Evolutionary conservation across 2,329 filamentous ascomycete species (phyloP).

Genomic region (Fusarium beomiforme): DNA sequence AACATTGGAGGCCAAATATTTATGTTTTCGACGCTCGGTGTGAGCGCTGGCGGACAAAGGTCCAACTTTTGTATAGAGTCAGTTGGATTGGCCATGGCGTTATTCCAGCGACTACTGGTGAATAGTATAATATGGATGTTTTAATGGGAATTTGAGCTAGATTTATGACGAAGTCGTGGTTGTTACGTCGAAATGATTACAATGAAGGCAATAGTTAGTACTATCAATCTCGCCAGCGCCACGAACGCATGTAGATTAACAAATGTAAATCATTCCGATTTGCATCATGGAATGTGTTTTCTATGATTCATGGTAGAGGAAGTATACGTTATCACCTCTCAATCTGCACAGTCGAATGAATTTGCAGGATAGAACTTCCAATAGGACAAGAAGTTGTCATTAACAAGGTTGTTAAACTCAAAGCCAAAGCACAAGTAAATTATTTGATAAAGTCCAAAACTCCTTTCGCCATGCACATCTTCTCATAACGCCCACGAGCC

Average conservation of each 20-base stretch:
- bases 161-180: neutral
- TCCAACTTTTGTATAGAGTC: constrained; percentile 38
- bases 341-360: neutral
- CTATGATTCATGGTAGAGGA: too few species aligned
- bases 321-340: neutral
- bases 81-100: constrained; percentile 37
- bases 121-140: constrained; percentile 35
- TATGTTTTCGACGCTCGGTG: constrained; percentile 31
- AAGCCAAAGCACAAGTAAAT: constrained; percentile 13
- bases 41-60: constrained; percentile 20
- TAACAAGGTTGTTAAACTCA: constrained; percentile 15
- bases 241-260: neutral
- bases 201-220: neutral
- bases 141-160: neutral
- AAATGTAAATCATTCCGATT: neutral
- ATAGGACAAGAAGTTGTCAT: constrained; percentile 15
- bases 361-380: neutral
- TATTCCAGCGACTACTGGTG: constrained; percentile 24
- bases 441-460: constrained; percentile 7
- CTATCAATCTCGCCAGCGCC: neutral
- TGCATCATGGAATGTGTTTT: neutral
- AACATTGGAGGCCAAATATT: constrained; percentile 25
- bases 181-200: neutral
- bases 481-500: constrained; percentile 34
- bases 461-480: constrained; percentile 39